Evolutionary conservation across 106 monocot species (phyloP), one percentile per base, ranked within the genome.

Genomic region (Acorus gramineus): DNA sequence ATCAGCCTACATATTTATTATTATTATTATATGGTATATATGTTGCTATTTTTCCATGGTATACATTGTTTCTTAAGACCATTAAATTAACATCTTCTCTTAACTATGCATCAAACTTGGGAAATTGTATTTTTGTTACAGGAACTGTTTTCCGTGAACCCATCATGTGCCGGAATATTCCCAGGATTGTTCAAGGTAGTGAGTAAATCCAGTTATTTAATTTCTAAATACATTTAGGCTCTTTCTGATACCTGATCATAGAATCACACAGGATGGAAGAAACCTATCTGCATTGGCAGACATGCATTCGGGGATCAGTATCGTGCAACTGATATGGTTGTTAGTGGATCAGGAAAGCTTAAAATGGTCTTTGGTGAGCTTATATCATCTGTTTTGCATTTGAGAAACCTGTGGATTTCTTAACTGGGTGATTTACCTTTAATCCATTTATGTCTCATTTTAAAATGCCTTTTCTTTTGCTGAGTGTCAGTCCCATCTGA

Each of bases 221-320:
- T 2, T 61, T 42, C 44, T 58, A 60, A 53, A 52, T 5, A 50
- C 2, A 5, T 59, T 66, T 13, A 55, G 52, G 11, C 7, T 51
- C 50, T 59, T 3, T 46, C 4, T 74, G 45, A 46, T 9, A 55
- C 54, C 51, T 9, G 51, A 3, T 11, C 5, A 10, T 62, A 48
- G 68, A 62, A 3, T 52, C 12, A 44, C 78, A n/a, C 75, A 90
- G 89, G 78, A 61, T 90, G 89, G 89, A 90, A 85, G 74, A 73
- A 72, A 50, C 85, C 89, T 61, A 90, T 90, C 57, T 90, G 89
- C 73, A 85, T 90, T 73, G 89, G 89, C 8, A 82, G 89, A 57
- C 89, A 90, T 78, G 89, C 85, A 60, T 90, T 90, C 80, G 89
- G 89, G 53, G 89, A 90, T 71, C 85, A 83, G 60, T 90, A 90